phyloP scores from a whole-genome alignment of 441 rosid species.

The Theobroma grandiflorum region DNA sequence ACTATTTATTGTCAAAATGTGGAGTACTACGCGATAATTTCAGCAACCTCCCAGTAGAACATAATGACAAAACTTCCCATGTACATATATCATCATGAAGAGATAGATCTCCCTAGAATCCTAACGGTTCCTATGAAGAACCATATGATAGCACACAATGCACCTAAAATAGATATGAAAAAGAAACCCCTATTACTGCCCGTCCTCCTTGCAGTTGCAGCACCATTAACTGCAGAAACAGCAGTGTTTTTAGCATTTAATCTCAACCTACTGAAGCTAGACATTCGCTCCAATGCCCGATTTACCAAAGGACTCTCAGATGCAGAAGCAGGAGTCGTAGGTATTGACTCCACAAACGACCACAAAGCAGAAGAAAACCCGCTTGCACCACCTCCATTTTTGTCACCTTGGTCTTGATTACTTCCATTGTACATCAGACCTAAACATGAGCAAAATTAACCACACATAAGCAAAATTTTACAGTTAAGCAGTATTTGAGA shows the following conservation, averaged over 20 bases:
- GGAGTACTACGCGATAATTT: neutral
- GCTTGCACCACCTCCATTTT: slow-evolving; percentile 44
- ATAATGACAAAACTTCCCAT: slow-evolving; percentile 17
- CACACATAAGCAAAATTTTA: slow-evolving; percentile 31
- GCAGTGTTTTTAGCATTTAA: slow-evolving; percentile 43
- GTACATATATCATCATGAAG: slow-evolving; percentile 36
- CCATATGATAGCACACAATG: slow-evolving; percentile 71
- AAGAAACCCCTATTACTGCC: slow-evolving; percentile 53
- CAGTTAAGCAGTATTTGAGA: neutral
- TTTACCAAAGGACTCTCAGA: slow-evolving; percentile 72
- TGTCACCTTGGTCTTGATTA: slow-evolving; percentile 43
- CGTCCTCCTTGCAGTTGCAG: slow-evolving; percentile 43
- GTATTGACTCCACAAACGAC: slow-evolving; percentile 84
- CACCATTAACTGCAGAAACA: slow-evolving; percentile 33
- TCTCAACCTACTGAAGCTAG: slow-evolving; percentile 78
- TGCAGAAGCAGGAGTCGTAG: slow-evolving; percentile 85
- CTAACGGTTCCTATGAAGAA: slow-evolving; percentile 56
- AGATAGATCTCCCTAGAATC: slow-evolving; percentile 45
- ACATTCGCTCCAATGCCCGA: slow-evolving; percentile 81
- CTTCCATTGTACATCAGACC: slow-evolving; percentile 45
- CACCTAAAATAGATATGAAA: slow-evolving; percentile 62
- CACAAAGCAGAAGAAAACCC: slow-evolving; percentile 73
- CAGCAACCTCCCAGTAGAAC: neutral
- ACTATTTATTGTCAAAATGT: neutral
- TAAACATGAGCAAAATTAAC: slow-evolving; percentile 42